These are phyloP conservation scores for Pouteria glomerata DNA, from an alignment of 148 eudicot genomes.

Conservation along the genomic window DNA sequence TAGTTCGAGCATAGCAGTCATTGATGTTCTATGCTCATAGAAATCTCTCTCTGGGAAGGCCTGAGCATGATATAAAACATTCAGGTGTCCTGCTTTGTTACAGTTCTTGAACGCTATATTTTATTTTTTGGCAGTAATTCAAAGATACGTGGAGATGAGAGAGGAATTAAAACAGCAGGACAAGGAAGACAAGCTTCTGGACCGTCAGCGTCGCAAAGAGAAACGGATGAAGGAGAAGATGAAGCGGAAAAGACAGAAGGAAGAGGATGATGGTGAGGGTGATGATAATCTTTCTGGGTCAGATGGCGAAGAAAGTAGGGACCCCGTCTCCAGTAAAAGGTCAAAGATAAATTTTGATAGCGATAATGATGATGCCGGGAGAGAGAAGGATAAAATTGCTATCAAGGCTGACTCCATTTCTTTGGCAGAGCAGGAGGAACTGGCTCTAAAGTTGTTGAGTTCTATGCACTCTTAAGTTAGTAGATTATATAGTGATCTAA, in stretches of 20 bases:
- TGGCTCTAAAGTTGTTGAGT: slow-evolving; percentile 72
- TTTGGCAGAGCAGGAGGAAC: slow-evolving; percentile 73
- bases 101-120: background rate
- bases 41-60: background rate
- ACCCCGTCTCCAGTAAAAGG: slow-evolving; percentile 35
- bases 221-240: slow-evolving; percentile 54
- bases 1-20: background rate
- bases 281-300: slow-evolving; percentile 41
- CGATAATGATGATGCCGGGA: slow-evolving; percentile 37
- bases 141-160: slow-evolving; percentile 48
- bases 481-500: background rate
- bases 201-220: slow-evolving; percentile 64
- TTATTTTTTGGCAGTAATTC: slow-evolving; percentile 32
- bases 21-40: background rate
- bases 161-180: slow-evolving; percentile 51
- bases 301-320: slow-evolving; percentile 28
- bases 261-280: slow-evolving; percentile 39
- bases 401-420: slow-evolving; percentile 35
- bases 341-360: slow-evolving; percentile 42
- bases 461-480: slow-evolving; percentile 50
- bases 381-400: slow-evolving; percentile 14
- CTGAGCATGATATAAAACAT: background rate
- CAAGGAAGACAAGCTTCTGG: slow-evolving; percentile 63
- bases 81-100: background rate
- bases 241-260: slow-evolving; percentile 52